A percentile compares a stretch with the other conserved stretches of the same genome.
Conservation (phyloP, 2,329 filamentous ascomycete genomes). For the Epichloe bromicola region DNA sequence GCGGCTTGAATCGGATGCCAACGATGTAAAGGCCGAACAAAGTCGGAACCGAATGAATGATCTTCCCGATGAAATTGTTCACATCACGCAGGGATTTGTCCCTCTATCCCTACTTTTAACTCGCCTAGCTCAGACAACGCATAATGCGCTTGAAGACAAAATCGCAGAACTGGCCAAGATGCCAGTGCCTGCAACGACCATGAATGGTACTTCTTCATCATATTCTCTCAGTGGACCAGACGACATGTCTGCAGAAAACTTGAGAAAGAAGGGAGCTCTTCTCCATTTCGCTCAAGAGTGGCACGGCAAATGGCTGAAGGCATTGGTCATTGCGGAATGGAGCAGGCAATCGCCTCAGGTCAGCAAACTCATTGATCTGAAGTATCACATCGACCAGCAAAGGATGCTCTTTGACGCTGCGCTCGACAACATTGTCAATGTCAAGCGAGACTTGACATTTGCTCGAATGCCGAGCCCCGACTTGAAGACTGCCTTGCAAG, state of each 20-base stretch:
- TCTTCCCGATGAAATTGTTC: slow-evolving; percentile 48
- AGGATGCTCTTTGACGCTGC: slow-evolving; percentile 46
- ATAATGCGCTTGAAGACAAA: slow-evolving; percentile 61
- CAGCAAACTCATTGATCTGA: slow-evolving; percentile 78
- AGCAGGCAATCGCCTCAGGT: slow-evolving; percentile 66
- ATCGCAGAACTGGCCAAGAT: slow-evolving; percentile 59
- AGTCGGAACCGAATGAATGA: slow-evolving; percentile 34
- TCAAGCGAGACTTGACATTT: slow-evolving; percentile 59
- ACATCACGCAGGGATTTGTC: slow-evolving; percentile 66
- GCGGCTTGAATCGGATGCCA: background rate
- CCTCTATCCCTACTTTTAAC: slow-evolving; percentile 63
- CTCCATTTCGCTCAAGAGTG: slow-evolving; percentile 68
- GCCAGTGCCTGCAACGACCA: slow-evolving; percentile 36
- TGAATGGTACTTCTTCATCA: slow-evolving; percentile 35
- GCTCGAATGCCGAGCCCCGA: slow-evolving; percentile 82
- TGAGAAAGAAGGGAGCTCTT: slow-evolving; percentile 62
- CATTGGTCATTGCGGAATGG: slow-evolving; percentile 85
- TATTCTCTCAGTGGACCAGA: slow-evolving; percentile 25
- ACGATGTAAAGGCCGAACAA: background rate
- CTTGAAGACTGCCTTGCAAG: slow-evolving; percentile 74
- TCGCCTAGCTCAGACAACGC: slow-evolving; percentile 71
- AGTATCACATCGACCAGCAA: slow-evolving; percentile 56
- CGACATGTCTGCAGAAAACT: slow-evolving; percentile 50
- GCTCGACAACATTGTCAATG: slow-evolving; percentile 50
- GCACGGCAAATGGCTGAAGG: slow-evolving; percentile 84